These are phyloP conservation scores for Aspergillus piperis DNA, from an alignment of 2,329 filamentous ascomycete species.

Conservation along the genomic window DNA sequence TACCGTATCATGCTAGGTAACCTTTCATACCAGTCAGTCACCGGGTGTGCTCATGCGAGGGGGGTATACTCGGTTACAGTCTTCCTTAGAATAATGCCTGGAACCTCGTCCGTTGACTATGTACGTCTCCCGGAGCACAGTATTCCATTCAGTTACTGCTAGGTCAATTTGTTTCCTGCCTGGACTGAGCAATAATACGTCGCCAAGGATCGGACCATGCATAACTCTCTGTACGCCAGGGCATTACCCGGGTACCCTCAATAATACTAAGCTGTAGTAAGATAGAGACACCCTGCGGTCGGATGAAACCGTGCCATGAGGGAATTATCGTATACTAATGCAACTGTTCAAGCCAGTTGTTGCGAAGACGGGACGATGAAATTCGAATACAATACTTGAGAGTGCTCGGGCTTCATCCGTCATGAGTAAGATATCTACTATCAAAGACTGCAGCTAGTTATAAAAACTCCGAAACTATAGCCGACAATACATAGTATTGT, in stretches of 20 bases:
- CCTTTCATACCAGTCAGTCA: slow-evolving; percentile 1
- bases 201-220: background rate
- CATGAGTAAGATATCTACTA: background rate
- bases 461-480: too few species aligned
- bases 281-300: background rate
- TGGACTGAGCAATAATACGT: slow-evolving; percentile 8
- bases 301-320: background rate
- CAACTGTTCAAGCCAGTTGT: background rate
- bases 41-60: slow-evolving; percentile 11
- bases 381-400: too few species aligned
- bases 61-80: slow-evolving; percentile 2
- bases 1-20: background rate
- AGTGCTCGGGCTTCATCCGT: background rate
- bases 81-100: background rate
- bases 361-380: background rate
- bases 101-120: background rate
- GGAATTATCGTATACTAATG: background rate
- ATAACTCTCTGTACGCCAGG: background rate
- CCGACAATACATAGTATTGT: too few species aligned
- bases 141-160: slow-evolving; percentile 15
- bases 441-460: background rate
- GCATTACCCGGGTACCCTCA: background rate
- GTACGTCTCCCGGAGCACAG: slow-evolving; percentile 16
- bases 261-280: slow-evolving; percentile 4
- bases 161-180: slow-evolving; percentile 1